Base-by-base conservation (phyloP, 345 rosid species). In the Eucalyptus sideroxylon region DNA sequence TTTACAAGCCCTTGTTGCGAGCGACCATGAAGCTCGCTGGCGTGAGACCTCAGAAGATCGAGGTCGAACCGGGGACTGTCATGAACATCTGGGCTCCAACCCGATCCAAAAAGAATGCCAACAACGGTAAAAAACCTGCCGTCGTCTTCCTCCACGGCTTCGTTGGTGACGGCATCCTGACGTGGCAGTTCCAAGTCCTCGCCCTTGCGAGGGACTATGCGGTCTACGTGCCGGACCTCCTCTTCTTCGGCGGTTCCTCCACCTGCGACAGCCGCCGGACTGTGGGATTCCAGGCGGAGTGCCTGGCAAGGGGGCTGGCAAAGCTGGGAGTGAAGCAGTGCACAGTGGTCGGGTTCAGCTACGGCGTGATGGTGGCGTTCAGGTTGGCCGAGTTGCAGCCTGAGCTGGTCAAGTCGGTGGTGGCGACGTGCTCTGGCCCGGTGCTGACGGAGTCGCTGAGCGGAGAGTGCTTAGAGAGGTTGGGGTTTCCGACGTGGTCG, bases 111-210 rank as follows among this genome's bases (percentile, higher is more conserved):
- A 37, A 88, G 31, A 19, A 72, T 56, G 37, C 34, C 2, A 69
- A 44, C 13, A 23, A 56, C 11, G 62, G 27, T 56, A 56, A 21
- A 56, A 65, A 91, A 86, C 93, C 92, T 9, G 93, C 90, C 2
- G 90, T 94, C 9, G 94, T 92, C 9, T 90, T 95, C 89, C 91
- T 95, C 49, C 96, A 94, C 37, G 93, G 93, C 24, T 93, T 92
- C 19, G 91, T 50, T 2, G 40, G 59, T 4, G 83, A 90, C 15
- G 95, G 95, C 47, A 91, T 94, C 45, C 34, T 90, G 11, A 92
- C 95, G 13, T 93, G 96, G 95, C 92, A 90, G 49, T 89, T 92
- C 88, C 95, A 95, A 88, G 93, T 86, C 34, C 87, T 90, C 8
- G 90, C 92, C 13, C 85, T 95, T 34, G 89, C 93, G 12, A 87